phyloP scores from a whole-genome alignment of 441 rosid genomes.

The Rhodomyrtus psidioides region DNA sequence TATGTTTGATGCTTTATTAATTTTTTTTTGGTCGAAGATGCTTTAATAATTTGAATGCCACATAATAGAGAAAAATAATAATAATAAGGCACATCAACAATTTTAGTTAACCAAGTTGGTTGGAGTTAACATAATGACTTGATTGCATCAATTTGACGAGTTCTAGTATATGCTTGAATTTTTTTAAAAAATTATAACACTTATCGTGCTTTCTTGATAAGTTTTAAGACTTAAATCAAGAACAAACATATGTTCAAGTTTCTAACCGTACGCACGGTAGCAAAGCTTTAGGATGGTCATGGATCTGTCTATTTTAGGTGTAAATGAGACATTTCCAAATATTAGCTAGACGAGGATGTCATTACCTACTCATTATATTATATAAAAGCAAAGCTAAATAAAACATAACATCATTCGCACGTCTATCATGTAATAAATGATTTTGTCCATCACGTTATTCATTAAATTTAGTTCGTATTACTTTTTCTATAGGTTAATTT shows the following conservation, averaged over 20 bases:
- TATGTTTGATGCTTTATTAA: background rate
- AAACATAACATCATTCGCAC: too few relatives aligned
- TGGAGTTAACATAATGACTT: background rate
- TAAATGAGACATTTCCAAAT: background rate
- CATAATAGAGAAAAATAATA: background rate
- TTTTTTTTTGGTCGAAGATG: too few relatives aligned
- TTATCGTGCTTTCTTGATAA: too few relatives aligned
- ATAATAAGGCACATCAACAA: background rate
- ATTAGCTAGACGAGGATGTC: background rate
- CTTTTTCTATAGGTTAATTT: too few relatives aligned
- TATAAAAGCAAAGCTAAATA: too few relatives aligned
- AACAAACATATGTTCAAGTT: background rate
- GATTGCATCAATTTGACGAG: background rate
- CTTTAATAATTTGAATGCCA: background rate
- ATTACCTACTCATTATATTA: background rate
- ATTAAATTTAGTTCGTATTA: background rate
- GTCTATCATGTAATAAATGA: background rate
- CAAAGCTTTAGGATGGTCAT: background rate
- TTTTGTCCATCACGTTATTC: background rate
- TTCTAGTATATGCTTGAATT: too few relatives aligned
- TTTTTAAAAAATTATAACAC: too few relatives aligned
- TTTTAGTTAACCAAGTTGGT: fast-evolving
- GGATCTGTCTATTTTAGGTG: background rate
- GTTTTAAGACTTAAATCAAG: background rate
- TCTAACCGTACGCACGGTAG: background rate